A percentile compares a stretch with the other conserved stretches of the same genome.
These are phyloP conservation scores for Claviceps sp. DNA, from an alignment of 2,329 filamentous ascomycete genomes.

Conservation along the genomic window DNA sequence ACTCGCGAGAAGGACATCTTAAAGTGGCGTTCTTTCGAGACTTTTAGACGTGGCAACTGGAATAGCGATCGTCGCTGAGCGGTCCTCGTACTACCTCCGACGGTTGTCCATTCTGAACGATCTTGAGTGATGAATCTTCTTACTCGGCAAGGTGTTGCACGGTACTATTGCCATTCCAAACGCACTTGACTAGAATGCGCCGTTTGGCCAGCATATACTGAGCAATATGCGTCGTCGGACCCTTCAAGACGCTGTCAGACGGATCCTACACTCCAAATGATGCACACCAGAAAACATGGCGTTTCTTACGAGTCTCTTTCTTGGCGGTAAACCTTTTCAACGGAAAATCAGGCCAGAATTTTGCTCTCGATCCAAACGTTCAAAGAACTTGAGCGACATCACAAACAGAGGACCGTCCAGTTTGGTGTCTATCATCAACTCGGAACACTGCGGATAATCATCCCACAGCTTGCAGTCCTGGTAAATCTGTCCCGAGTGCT, in stretches of 20 bases:
- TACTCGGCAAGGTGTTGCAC: neutral
- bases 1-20: too few species aligned
- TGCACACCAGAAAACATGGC: too few species aligned
- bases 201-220: neutral
- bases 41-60: neutral
- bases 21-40: constrained; percentile 1
- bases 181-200: neutral
- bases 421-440: neutral
- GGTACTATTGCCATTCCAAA: neutral
- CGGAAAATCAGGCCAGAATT: neutral
- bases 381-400: neutral
- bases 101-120: neutral
- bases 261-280: too few species aligned
- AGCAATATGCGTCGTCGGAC: neutral
- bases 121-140: neutral
- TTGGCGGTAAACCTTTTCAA: neutral
- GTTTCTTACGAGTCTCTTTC: neutral
- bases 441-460: neutral
- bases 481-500: neutral
- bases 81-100: neutral
- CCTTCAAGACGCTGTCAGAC: neutral
- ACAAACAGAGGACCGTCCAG: neutral
- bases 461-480: neutral
- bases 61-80: neutral
- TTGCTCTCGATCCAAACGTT: neutral